Evolutionary conservation across 805 yeast genomes (phyloP).

Genomic region (Candida montana): DNA sequence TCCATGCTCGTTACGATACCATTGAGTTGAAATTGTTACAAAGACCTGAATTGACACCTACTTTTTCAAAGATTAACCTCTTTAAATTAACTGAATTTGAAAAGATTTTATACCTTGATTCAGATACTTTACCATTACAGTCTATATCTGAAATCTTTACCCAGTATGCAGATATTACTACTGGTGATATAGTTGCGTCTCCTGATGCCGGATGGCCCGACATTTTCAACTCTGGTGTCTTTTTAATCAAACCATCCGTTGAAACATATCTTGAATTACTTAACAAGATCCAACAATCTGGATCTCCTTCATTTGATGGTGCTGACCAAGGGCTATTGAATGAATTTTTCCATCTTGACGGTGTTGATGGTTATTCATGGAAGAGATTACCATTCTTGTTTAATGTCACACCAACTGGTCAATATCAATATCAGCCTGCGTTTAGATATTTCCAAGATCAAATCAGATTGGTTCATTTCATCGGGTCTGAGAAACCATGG

Average conservation of each 20-base stretch:
- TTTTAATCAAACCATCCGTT: conserved; percentile 49
- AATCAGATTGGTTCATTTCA: conserved; percentile 54
- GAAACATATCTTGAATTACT: conserved; percentile 37
- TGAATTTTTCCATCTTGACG: conserved; percentile 44
- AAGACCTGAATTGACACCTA: conserved; percentile 48
- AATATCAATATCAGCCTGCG: conserved; percentile 73
- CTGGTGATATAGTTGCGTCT: conserved; percentile 34
- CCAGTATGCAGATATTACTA: conserved; percentile 15
- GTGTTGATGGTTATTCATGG: conserved; percentile 41
- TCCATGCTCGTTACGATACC: conserved; percentile 16
- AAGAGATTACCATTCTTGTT: conserved; percentile 68
- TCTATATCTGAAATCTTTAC: conserved; percentile 21
- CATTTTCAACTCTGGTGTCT: conserved; percentile 73
- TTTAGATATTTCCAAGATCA: conserved; percentile 43
- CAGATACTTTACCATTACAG: conserved; percentile 51
- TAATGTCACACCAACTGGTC: conserved; percentile 72
- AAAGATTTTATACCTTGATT: conserved; percentile 54
- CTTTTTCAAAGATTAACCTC: conserved; percentile 45
- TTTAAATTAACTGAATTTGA: conserved; percentile 42
- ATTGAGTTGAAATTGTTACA: conserved; percentile 31
- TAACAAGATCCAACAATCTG: conserved; percentile 21
- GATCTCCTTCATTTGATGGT: conserved; percentile 62
- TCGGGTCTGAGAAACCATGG: conserved; percentile 64
- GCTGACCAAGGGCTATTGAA: conserved; percentile 87
- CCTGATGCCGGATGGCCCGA: conserved; percentile 91